These are phyloP conservation scores for Proliferodiscus dingleyae DNA, from an alignment of 2,329 filamentous ascomycete species.

Conservation along the genomic window DNA sequence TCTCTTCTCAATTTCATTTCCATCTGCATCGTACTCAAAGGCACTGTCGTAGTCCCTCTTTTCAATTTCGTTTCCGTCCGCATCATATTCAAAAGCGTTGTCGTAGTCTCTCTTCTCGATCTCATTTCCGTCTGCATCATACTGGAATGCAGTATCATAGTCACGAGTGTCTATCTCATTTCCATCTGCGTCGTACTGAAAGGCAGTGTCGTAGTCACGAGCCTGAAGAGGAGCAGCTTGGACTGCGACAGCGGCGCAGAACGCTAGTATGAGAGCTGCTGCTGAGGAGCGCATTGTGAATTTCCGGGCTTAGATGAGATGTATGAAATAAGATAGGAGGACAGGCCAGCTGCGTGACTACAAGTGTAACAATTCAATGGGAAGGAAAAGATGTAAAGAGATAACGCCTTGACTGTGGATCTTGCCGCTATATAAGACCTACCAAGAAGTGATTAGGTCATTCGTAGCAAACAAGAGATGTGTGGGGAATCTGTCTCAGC, in stretches of 20 bases:
- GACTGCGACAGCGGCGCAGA: constrained; percentile 22
- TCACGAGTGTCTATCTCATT: constrained; percentile 9
- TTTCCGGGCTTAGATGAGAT: not conserved
- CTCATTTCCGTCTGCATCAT: constrained; percentile 6
- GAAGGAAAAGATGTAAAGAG: not conserved
- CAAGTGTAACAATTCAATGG: not conserved
- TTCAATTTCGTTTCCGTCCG: constrained; percentile 15
- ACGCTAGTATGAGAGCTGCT: constrained; percentile 23
- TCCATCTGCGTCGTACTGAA: constrained; percentile 6
- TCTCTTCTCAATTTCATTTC: constrained; percentile 8
- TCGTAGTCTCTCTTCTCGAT: constrained; percentile 6
- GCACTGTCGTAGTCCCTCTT: constrained; percentile 7
- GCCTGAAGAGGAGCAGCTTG: constrained; percentile 17
- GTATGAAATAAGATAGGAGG: not conserved
- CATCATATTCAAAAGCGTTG: constrained; percentile 13
- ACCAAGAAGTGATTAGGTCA: not conserved
- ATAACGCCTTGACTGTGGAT: not conserved
- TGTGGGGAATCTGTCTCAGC: constrained; percentile 5
- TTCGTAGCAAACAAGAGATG: too few relatives aligned
- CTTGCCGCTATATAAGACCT: constrained; percentile 3
- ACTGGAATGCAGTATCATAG: constrained; percentile 4
- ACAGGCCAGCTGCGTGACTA: constrained; percentile 14
- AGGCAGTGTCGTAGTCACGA: constrained; percentile 5
- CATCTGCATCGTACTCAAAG: constrained; percentile 10
- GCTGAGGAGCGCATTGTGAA: constrained; percentile 24